Evolutionary conservation across 192 early-diverging fungal species (phyloP), one percentile per base, ranked within the genome.

Genomic region (Coemansia biformis): DNA sequence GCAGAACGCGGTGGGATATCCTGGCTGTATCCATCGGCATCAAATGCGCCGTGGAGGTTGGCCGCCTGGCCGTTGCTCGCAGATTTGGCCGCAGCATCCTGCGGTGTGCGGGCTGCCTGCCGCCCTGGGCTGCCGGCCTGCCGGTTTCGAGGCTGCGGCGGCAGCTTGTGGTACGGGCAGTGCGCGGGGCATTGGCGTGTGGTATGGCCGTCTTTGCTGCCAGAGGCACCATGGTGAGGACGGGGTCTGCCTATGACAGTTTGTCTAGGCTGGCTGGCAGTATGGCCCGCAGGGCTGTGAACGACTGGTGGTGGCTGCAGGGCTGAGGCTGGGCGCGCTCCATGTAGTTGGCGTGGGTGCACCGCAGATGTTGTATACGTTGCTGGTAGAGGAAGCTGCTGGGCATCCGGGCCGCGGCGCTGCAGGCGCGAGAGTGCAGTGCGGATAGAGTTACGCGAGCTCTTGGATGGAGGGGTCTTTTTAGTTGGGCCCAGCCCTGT

Each of bases 401-500:
- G 46, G 8, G 41, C 10, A 5, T 21, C 51, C 22, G 21, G 8
- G 12, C 29, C 48, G 14, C 38, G 39, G 3, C 43, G 41, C 15
- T 31, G 23, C 8, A 45, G 57, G 16, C 37, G 41, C 2, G 40
- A 47, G 22, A 31, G 33, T 34, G 41, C 47, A 36, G 57, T 51
- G n/a, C 43, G 48, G 4, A 59, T 8, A 2, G 66, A 60, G 29
- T 54, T 60, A n/a, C 41, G 23, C 2, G 58, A 57, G 32, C 42
- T 51, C 11, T 43, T 14, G 13, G 59, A 26, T 3, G 51, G 19
- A 5, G 40, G 19, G 1, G 18, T 11, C 14, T 57, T 61, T 40
- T 46, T 56, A n/a, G 57, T 39, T 9, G 56, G 33, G 34, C 48
- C 52, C 10, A 59, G 32, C 3, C 66, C 66, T 11, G 54, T 54